These are phyloP conservation scores for Hapsidospora chrysogenum DNA, from an alignment of 495 filamentous ascomycete genomes.

Conservation along the genomic window DNA sequence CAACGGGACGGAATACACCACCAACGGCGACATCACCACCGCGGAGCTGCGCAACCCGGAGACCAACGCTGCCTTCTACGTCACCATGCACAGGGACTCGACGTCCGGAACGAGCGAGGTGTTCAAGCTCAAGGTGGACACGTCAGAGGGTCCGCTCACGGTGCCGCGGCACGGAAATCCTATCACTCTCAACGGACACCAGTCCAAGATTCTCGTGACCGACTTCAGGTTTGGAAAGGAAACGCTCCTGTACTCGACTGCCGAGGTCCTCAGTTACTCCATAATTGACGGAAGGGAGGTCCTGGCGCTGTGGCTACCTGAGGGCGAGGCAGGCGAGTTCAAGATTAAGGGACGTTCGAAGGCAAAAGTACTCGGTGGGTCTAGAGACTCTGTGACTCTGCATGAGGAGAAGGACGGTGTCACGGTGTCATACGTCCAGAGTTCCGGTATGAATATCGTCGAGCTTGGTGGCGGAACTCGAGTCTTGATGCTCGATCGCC, in stretches of 20 bases:
- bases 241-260: constrained; percentile 27
- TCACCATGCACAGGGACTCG: constrained; percentile 49
- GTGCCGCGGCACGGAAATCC: neutral
- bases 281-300: no score
- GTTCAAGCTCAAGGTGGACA: neutral
- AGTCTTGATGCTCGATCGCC: no score
- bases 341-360: no score
- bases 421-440: no score
- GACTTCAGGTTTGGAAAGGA: constrained; percentile 27
- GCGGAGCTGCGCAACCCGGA: constrained; percentile 39
- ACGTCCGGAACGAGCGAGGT: constrained; percentile 29
- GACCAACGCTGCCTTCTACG: constrained; percentile 36
- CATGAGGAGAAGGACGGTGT: no score
- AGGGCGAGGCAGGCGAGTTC: no score
- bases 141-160: neutral
- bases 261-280: constrained; percentile 32
- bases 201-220: constrained; percentile 33
- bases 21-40: constrained; percentile 37
- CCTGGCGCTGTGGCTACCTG: no score
- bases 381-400: no score
- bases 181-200: constrained; percentile 23
- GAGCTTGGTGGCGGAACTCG: no score
- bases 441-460: no score
- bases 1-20: constrained; percentile 17
- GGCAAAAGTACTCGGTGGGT: no score